Conservation (phyloP, 345 rosid species). For the Salix purpurea region DNA sequence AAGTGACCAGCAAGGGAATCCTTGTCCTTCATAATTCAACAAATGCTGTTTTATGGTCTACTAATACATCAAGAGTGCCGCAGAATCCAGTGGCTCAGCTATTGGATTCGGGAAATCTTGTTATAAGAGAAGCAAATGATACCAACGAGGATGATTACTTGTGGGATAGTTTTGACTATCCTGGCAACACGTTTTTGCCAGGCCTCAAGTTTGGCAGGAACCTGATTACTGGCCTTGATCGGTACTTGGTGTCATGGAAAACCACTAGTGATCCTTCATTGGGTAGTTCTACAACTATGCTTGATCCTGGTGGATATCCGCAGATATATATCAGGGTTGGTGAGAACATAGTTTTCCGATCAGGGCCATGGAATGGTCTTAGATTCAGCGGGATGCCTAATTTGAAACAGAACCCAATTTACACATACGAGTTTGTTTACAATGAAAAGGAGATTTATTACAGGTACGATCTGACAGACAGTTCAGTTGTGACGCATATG, state of each 20-base stretch:
- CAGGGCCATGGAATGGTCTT: conserved; percentile 37
- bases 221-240: conserved; percentile 2
- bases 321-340: conserved; percentile 16
- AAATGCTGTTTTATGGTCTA: conserved; percentile 2
- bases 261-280: conserved; percentile 19
- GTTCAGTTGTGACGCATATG: conserved; percentile 10
- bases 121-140: conserved; percentile 20
- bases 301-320: conserved; percentile 25
- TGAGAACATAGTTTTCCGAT: background rate
- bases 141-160: background rate
- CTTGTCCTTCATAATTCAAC: background rate
- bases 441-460: conserved; percentile 17
- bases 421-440: conserved; percentile 7
- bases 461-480: conserved; percentile 7
- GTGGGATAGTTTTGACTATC: conserved; percentile 22
- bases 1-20: conserved; percentile 10
- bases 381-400: conserved; percentile 23
- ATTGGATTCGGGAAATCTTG: conserved; percentile 25
- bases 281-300: conserved; percentile 18
- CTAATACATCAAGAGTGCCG: background rate
- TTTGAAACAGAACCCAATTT: conserved; percentile 3
- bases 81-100: conserved; percentile 19
- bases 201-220: conserved; percentile 14
- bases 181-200: background rate
- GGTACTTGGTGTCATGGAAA: conserved; percentile 15